A percentile compares a stretch with the other conserved stretches of the same genome.
These are phyloP conservation scores for Plasmodium blacklocki DNA, from an alignment of 169 alveolate genomes.

Conservation along the genomic window DNA sequence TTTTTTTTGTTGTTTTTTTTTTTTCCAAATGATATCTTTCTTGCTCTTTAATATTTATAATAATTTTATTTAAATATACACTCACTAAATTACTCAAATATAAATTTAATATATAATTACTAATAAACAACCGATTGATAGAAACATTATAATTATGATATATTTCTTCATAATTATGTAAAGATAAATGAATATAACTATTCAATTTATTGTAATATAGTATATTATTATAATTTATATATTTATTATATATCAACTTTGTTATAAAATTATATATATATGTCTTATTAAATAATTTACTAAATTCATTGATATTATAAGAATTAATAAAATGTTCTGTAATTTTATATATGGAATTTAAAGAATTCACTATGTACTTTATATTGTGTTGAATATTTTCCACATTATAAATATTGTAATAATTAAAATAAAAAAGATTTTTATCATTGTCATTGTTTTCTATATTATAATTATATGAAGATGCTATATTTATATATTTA, in stretches of 20 bases:
- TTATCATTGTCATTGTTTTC: not conserved
- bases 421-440: not conserved
- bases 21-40: not conserved
- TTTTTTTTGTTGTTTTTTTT: not conserved
- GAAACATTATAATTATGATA: not conserved
- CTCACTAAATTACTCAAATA: conserved; percentile 22
- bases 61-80: conserved; percentile 10
- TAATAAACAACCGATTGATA: conserved; percentile 48
- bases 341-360: conserved; percentile 54
- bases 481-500: no score
- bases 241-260: conserved; percentile 16
- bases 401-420: not conserved
- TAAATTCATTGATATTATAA: conserved; percentile 17
- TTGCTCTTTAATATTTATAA: not conserved
- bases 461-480: no score
- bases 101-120: conserved; percentile 21
- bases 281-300: conserved; percentile 26
- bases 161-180: not conserved
- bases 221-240: not conserved
- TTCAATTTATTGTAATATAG: conserved; percentile 6
- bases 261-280: conserved; percentile 26
- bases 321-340: conserved; percentile 15
- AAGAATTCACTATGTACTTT: conserved; percentile 45
- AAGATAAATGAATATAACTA: not conserved
- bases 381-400: conserved; percentile 19